Conservation (phyloP, 2,329 filamentous ascomycete species). For the Penicillium sp. region DNA sequence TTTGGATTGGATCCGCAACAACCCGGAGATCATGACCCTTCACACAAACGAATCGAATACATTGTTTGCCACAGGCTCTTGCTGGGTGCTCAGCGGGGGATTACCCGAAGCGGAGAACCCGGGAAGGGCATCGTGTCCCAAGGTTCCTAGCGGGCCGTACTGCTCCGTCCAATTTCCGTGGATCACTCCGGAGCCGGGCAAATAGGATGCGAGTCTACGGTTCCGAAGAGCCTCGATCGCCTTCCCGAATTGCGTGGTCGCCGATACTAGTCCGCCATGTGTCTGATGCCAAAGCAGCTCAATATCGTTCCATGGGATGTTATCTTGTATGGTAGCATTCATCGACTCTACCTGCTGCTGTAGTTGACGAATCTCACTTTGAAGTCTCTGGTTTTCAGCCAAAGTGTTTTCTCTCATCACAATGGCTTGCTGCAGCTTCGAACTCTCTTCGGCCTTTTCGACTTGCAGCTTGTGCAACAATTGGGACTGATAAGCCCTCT, state of each 20-base stretch:
- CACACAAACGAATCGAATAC: not conserved
- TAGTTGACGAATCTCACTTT: not conserved
- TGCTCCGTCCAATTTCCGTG: not conserved
- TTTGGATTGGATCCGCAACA: not conserved
- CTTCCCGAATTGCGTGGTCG: slow-evolving; percentile 2
- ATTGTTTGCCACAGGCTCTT: not conserved
- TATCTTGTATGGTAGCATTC: not conserved
- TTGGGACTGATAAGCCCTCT: not conserved
- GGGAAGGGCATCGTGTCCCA: not conserved
- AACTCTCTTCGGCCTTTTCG: not conserved
- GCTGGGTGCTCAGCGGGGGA: not conserved
- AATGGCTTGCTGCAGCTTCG: not conserved
- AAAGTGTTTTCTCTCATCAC: not conserved
- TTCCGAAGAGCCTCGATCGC: slow-evolving; percentile 2
- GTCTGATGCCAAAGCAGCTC: slow-evolving; percentile 4
- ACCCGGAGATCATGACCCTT: not conserved
- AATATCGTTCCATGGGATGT: slow-evolving; percentile 7
- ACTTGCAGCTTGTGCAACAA: not conserved
- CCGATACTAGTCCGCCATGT: slow-evolving; percentile 1
- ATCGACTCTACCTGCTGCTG: slow-evolving; percentile 1
- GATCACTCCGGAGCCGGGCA: slow-evolving; percentile 1
- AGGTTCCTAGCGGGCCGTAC: not conserved
- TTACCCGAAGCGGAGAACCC: slow-evolving; percentile 2
- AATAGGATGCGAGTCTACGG: slow-evolving; percentile 3
- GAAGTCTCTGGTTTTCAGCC: not conserved